These are phyloP conservation scores for Fusarium musae DNA, from an alignment of 2,329 filamentous ascomycete genomes.

Conservation along the genomic window DNA sequence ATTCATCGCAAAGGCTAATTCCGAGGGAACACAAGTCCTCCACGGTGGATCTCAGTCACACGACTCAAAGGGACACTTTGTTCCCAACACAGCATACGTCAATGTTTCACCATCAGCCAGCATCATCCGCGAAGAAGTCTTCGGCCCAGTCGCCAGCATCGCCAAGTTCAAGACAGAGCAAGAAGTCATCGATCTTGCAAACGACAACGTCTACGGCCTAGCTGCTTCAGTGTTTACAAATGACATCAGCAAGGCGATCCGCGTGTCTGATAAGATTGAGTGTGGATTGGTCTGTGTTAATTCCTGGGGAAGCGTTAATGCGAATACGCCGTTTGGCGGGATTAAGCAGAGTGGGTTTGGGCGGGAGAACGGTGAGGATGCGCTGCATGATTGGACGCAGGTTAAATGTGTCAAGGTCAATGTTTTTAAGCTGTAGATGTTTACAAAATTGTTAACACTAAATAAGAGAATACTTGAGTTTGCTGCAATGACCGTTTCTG, in stretches of 20 bases:
- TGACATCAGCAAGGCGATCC: conserved; percentile 53
- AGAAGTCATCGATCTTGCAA: conserved; percentile 10
- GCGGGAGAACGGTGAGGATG: conserved; percentile 48
- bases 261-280: conserved; percentile 56
- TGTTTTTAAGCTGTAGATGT: conserved; percentile 22
- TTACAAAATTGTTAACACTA: not conserved
- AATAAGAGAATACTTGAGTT: too few species aligned
- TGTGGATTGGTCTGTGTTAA: conserved; percentile 76
- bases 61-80: conserved; percentile 40
- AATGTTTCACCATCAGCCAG: conserved; percentile 31
- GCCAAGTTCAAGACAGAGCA: conserved; percentile 29
- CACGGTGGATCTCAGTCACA: conserved; percentile 20
- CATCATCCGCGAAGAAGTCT: conserved; percentile 30
- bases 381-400: conserved; percentile 46
- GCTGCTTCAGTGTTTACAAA: conserved; percentile 58
- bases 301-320: conserved; percentile 41
- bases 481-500: not conserved
- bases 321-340: conserved; percentile 49
- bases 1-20: conserved; percentile 47
- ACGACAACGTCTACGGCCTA: conserved; percentile 22
- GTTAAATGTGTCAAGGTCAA: conserved; percentile 46
- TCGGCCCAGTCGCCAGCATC: conserved; percentile 24
- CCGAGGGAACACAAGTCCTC: conserved; percentile 25
- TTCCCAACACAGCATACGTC: conserved; percentile 47
- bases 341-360: conserved; percentile 50